phyloP scores from a whole-genome alignment of 331 rosid genomes.

The Malus hybrid region DNA sequence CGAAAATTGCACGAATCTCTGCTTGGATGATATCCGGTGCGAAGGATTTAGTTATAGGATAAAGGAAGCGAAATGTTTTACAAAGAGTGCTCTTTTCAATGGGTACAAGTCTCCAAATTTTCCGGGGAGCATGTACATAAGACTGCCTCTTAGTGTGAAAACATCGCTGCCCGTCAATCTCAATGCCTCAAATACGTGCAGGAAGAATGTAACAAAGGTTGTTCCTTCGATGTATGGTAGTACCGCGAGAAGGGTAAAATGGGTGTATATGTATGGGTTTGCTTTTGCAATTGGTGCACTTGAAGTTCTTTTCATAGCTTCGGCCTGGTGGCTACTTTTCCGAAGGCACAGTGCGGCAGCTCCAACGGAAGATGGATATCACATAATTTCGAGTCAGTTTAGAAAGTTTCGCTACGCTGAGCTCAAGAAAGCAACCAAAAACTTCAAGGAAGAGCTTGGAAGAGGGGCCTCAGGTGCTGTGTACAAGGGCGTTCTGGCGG shows the following conservation, averaged over 20 bases:
- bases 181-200: background rate
- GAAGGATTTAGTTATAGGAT: conserved; percentile 11
- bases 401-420: conserved; percentile 1
- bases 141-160: background rate
- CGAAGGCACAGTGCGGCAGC: background rate
- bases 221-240: background rate
- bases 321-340: conserved; percentile 1
- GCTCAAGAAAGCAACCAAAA: conserved; percentile 11
- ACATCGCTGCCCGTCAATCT: background rate
- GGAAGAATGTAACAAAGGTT: background rate
- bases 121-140: background rate
- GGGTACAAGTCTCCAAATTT: conserved; percentile 4
- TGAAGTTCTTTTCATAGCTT: background rate
- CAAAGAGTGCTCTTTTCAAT: conserved; percentile 14
- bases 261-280: conserved; percentile 6
- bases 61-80: background rate
- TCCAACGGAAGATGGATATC: conserved; percentile 5
- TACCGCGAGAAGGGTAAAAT: background rate
- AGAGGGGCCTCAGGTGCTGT: conserved; percentile 16
- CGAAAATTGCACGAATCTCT: background rate
- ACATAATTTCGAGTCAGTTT: conserved; percentile 1
- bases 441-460: conserved; percentile 18
- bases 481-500: conserved; percentile 23
- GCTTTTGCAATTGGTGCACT: conserved; percentile 6
- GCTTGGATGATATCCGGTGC: conserved; percentile 13